phyloP scores from a whole-genome alignment of 2,329 filamentous ascomycete genomes.

The Botrytis paeoniae region DNA sequence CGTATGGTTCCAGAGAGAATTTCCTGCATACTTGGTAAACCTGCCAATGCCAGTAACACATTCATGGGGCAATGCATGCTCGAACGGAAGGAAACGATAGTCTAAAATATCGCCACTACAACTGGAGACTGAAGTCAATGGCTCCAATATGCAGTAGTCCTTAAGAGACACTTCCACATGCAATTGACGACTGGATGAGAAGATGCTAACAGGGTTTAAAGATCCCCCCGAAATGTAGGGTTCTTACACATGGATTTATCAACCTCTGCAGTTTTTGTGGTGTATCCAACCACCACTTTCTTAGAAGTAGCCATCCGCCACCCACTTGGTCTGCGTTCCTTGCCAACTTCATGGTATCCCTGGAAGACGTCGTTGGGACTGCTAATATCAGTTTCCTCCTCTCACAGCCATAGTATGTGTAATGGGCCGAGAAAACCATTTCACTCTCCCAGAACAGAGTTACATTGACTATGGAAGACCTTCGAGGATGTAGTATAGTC shows the following conservation, averaged over 20 bases:
- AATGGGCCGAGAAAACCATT: not conserved
- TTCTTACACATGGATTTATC: not conserved
- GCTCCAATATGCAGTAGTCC: not conserved
- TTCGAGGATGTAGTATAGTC: not conserved
- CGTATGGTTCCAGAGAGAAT: not conserved
- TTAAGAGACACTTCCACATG: not conserved
- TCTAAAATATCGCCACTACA: not conserved
- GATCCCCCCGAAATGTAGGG: not conserved
- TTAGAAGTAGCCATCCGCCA: not conserved
- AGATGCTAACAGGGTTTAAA: not conserved
- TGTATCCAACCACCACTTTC: not conserved
- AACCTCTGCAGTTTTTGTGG: not conserved
- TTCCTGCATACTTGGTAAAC: not conserved
- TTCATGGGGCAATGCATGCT: not conserved
- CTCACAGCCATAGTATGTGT: not conserved
- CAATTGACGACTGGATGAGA: not conserved
- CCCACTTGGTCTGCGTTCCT: not conserved
- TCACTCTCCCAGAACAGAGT: not conserved
- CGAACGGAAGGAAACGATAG: not conserved
- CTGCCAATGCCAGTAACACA: not conserved
- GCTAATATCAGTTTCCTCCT: not conserved
- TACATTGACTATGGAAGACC: not conserved
- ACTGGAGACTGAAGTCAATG: not conserved
- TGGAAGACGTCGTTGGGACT: not conserved
- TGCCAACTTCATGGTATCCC: not conserved